A percentile compares a stretch with the other conserved stretches of the same genome.
Conservation (phyloP, 768 basidiomycete species). For the Tricholoma sp. region DNA sequence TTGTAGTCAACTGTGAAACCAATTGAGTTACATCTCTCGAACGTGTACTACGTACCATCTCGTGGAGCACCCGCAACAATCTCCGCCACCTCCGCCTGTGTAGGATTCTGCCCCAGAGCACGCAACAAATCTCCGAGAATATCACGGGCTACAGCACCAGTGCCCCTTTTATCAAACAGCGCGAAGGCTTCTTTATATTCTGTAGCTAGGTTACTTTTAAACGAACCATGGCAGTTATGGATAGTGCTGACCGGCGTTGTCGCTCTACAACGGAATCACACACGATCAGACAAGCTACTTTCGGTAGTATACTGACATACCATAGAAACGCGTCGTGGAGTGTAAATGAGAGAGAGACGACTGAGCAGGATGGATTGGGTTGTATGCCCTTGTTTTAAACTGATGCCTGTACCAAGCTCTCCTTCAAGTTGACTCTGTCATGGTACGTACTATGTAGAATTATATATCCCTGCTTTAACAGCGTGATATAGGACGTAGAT, state of each 20-base stretch:
- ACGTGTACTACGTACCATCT: conserved; percentile 48
- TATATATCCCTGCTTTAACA: background rate
- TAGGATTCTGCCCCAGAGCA: conserved; percentile 97
- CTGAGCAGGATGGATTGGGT: conserved; percentile 8
- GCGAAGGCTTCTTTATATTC: conserved; percentile 98
- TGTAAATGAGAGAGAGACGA: background rate
- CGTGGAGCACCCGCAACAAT: conserved; percentile 68
- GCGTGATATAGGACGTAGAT: conserved; percentile 40
- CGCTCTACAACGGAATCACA: conserved; percentile 22
- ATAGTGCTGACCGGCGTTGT: conserved; percentile 31
- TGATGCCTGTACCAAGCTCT: no score
- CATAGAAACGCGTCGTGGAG: conserved; percentile 17
- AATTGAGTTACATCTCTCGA: background rate
- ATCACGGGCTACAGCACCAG: conserved; percentile 82
- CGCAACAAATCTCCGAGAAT: conserved; percentile 89
- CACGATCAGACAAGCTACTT: background rate
- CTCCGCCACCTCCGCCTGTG: conserved; percentile 92
- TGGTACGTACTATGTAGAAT: conserved; percentile 11
- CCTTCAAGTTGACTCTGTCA: background rate
- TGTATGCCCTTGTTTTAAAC: conserved; percentile 10
- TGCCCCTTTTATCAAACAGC: conserved; percentile 95
- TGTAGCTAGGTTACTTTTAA: conserved; percentile 22
- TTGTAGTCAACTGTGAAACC: conserved; percentile 78
- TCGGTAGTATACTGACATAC: conserved; percentile 13
- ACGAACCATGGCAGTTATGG: background rate